A percentile compares a stretch with the other conserved stretches of the same genome.
phyloP scores from a whole-genome alignment of 2,329 filamentous ascomycete genomes.

The Trichoderma cornu-damae region DNA sequence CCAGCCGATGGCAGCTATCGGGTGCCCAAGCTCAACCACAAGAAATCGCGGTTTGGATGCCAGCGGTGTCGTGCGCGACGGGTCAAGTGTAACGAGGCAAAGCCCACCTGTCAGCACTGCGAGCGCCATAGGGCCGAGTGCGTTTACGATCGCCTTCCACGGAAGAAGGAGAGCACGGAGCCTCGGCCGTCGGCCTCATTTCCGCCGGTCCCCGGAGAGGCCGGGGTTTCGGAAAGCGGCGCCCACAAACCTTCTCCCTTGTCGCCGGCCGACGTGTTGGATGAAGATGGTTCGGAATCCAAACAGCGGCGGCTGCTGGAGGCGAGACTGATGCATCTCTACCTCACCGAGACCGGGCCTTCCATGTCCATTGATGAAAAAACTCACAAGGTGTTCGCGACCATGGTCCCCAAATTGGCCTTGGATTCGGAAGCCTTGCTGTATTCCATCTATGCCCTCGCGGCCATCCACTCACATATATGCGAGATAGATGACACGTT shows the following conservation, averaged over 20 bases:
- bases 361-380: constrained; percentile 21
- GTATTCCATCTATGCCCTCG: constrained; percentile 21
- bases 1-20: constrained; percentile 15
- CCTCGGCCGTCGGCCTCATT: constrained; percentile 9
- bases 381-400: constrained; percentile 15
- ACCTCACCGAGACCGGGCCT: constrained; percentile 19
- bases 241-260: background rate
- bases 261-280: background rate
- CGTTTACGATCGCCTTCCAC: constrained; percentile 21
- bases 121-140: constrained; percentile 19
- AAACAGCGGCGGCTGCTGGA: constrained; percentile 21
- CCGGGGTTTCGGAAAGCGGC: background rate
- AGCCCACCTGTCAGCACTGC: constrained; percentile 22
- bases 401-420: constrained; percentile 17
- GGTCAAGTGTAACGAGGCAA: constrained; percentile 22
- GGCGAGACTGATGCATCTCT: constrained; percentile 22
- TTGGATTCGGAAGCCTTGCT: constrained; percentile 22
- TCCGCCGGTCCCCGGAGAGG: background rate
- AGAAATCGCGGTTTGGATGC: constrained; percentile 23
- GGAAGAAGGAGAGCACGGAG: background rate
- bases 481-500: constrained; percentile 16
- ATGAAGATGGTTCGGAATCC: constrained; percentile 20
- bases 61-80: constrained; percentile 22
- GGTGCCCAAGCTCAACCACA: constrained; percentile 22
- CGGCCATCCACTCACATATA: constrained; percentile 20